Evolutionary conservation across 805 yeast genomes (phyloP).

Genomic region (Ogataea sp.): DNA sequence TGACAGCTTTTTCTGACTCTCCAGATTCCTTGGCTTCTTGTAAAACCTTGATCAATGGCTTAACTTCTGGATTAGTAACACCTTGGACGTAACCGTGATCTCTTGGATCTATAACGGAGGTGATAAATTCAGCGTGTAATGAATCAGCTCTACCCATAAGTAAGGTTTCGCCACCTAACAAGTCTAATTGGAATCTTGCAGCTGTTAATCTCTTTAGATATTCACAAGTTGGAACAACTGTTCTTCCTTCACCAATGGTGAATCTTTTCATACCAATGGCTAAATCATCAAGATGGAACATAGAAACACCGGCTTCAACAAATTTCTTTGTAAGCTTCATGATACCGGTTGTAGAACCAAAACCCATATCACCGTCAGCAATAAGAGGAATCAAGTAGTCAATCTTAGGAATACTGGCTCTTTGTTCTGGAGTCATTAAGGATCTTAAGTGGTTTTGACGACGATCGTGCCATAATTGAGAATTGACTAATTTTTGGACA

Average conservation of each 20-base stretch:
- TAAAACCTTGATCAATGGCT: conserved; percentile 38
- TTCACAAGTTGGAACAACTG: conserved; percentile 51
- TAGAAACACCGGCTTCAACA: conserved; percentile 60
- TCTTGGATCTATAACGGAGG: conserved; percentile 44
- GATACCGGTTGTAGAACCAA: conserved; percentile 53
- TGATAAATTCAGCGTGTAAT: conserved; percentile 42
- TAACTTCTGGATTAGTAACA: conserved; percentile 25
- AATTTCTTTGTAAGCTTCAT: conserved; percentile 58
- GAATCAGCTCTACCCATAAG: conserved; percentile 58
- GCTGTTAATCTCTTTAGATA: conserved; percentile 50
- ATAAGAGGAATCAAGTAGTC: conserved; percentile 55
- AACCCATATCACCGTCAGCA: conserved; percentile 64
- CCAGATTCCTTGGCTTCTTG: conserved; percentile 33
- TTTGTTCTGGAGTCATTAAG: conserved; percentile 9
- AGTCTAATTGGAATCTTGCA: conserved; percentile 55
- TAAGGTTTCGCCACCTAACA: conserved; percentile 51
- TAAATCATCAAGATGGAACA: conserved; percentile 56
- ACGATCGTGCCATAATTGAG: conserved; percentile 51
- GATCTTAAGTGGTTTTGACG: conserved; percentile 17
- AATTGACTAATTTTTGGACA: conserved; percentile 51
- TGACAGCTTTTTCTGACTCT: conserved; percentile 21
- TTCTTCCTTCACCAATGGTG: conserved; percentile 57
- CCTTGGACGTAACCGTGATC: conserved; percentile 55
- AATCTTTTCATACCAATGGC: conserved; percentile 60
- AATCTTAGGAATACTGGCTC: conserved; percentile 19